Conservation (phyloP, 1,284 basidiomycete genomes). For the Tilletiopsis washingtonensis region DNA sequence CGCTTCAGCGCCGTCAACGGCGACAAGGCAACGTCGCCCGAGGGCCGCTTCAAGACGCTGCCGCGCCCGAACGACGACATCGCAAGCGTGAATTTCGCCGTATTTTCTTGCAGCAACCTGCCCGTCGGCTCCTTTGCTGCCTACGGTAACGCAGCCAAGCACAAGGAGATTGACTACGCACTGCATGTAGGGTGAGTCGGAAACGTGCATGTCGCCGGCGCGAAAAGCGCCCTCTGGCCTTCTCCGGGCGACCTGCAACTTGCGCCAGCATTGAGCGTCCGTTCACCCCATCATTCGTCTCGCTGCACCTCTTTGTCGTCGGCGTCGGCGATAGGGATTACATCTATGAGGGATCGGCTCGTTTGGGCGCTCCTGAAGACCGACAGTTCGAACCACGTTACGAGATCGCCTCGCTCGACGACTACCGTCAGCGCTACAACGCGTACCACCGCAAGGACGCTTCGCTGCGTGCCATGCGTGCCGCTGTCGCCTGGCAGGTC, state of each 20-base stretch:
- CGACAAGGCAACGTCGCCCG: conserved; percentile 45
- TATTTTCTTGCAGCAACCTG: conserved; percentile 59
- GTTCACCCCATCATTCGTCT: no score
- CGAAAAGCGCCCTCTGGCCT: no score
- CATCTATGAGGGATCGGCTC: conserved; percentile 40
- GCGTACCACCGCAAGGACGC: conserved; percentile 50
- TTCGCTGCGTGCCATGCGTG: conserved; percentile 16
- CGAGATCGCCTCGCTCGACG: conserved; percentile 58
- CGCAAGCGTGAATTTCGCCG: conserved; percentile 55
- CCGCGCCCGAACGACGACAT: conserved; percentile 38
- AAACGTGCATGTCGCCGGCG: no score
- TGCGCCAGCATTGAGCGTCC: no score
- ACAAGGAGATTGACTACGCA: conserved; percentile 56
- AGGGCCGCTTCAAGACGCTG: conserved; percentile 52
- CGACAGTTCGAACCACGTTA: conserved; percentile 48
- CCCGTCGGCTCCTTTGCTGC: conserved; percentile 61
- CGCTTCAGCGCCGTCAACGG: conserved; percentile 54
- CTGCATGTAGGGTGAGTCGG: conserved; percentile 62
- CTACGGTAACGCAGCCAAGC: conserved; percentile 57
- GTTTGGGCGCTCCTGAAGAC: conserved; percentile 11
- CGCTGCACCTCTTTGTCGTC: no score
- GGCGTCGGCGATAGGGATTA: no score
- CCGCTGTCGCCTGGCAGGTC: conserved; percentile 14
- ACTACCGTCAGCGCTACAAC: conserved; percentile 59
- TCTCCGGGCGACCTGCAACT: no score